phyloP scores from a whole-genome alignment of 192 early-diverging fungal species.

The Martensiomyces pterosporus region DNA sequence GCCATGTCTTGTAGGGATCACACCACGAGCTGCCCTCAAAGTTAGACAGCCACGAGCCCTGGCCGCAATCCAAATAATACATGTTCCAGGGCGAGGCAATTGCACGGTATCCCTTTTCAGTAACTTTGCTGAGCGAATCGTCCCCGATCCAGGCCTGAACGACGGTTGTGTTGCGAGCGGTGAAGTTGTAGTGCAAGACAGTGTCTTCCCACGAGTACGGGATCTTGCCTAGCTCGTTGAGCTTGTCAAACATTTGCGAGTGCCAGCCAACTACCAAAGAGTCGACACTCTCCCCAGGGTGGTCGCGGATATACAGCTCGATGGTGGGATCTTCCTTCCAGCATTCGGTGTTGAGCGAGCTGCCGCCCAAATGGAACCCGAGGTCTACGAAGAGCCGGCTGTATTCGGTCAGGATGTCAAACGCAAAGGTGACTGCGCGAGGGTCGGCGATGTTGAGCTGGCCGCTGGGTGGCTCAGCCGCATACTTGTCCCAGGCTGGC shows the following conservation, averaged over 20 bases:
- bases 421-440: constrained; percentile 63
- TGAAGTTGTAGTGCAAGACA: constrained; percentile 52
- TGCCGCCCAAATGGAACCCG: constrained; percentile 69
- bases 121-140: constrained; percentile 52
- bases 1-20: constrained; percentile 71
- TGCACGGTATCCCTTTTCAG: constrained; percentile 58
- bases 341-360: constrained; percentile 67
- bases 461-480: constrained; percentile 73
- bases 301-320: constrained; percentile 45
- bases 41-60: constrained; percentile 69
- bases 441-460: constrained; percentile 70
- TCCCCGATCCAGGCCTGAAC: constrained; percentile 66
- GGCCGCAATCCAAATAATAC: constrained; percentile 73
- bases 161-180: constrained; percentile 56
- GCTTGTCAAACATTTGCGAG: constrained; percentile 44
- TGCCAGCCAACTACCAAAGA: constrained; percentile 30
- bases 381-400: constrained; percentile 64
- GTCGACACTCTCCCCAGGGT: constrained; percentile 44
- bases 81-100: constrained; percentile 59
- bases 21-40: constrained; percentile 69
- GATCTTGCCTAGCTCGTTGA: constrained; percentile 56
- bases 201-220: constrained; percentile 72
- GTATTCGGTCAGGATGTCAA: constrained; percentile 63
- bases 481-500: constrained; percentile 60
- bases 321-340: constrained; percentile 54